Evolutionary conservation across 2,329 filamentous ascomycete genomes (phyloP), one percentile per base, ranked within the genome.

Genomic region (Ceratocystis lukuohia): DNA sequence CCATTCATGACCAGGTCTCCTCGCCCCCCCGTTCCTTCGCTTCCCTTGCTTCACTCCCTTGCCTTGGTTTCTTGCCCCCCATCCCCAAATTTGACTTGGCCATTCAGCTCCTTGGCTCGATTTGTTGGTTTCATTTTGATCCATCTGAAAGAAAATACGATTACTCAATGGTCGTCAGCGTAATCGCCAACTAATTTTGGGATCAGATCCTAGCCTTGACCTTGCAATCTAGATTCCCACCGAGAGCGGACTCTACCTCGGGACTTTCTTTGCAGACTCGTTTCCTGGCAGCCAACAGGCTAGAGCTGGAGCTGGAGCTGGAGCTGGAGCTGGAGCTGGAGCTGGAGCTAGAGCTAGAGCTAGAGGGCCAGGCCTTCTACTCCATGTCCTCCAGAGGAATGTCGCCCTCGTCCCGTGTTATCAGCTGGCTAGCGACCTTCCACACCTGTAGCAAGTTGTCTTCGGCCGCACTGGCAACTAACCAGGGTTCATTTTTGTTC

Each of bases 401-500:
- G 72, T 92, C 88, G 48, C 85, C 84, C 69, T 89, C 80, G 72
- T 92, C 88, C 71, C 86, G 88, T 70, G 86, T 87, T 45, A 93
- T 88, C 73, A 94, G 92, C 1, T 88, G 84, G 72, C 91, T 87
- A 3, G 89, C 86, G 25, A 91, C 88, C 76, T 90, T 92, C 89
- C 89, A 97, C 71, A 96, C 89, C 76, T 99, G 94, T 69, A 99
- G 83, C 70, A 97, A 80, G 74, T 99, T 99, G 77, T 99, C 94
- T 74, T 99, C 95, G 0, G 93, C 94, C 17, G 94, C 92, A 69
- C 89, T 96, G 75, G 91, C 92, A 70, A 99, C 89, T 66, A 96
- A 84, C 95, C 95, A 99, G 3, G 93, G 92, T 72, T 96, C 91
- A 74, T 96, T 96, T 71, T 86, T 85, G 76, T 99, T 99, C 93